phyloP scores from a whole-genome alignment of 2,329 filamentous ascomycete genomes.

The Aspergillus ruber region DNA sequence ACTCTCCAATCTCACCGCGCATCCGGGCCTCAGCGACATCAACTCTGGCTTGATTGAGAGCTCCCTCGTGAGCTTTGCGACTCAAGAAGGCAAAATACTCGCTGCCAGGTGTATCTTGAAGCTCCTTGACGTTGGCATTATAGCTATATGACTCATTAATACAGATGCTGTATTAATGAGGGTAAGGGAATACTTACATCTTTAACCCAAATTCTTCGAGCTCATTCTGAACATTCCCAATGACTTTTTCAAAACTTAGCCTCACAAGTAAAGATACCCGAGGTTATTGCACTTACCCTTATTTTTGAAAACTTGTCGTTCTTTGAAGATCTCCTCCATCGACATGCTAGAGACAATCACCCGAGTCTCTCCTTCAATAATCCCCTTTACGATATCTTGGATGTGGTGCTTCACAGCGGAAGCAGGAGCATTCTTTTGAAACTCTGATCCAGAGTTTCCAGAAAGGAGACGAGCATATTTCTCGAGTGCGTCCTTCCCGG shows the following conservation, averaged over 20 bases:
- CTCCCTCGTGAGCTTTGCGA: slow-evolving; percentile 78
- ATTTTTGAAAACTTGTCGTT: slow-evolving; percentile 69
- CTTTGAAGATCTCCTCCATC: slow-evolving; percentile 85
- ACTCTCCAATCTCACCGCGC: slow-evolving; percentile 59
- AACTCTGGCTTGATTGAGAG: slow-evolving; percentile 68
- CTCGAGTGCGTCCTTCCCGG: slow-evolving; percentile 62
- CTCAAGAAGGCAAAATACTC: slow-evolving; percentile 78
- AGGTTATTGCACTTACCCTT: slow-evolving; percentile 38
- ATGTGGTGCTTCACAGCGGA: slow-evolving; percentile 57
- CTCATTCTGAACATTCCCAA: slow-evolving; percentile 70
- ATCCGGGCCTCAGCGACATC: slow-evolving; percentile 55
- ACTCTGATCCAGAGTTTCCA: slow-evolving; percentile 43
- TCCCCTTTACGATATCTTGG: slow-evolving; percentile 79
- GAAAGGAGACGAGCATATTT: slow-evolving; percentile 80
- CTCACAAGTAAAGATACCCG: background rate
- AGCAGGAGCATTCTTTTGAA: slow-evolving; percentile 28
- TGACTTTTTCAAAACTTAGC: slow-evolving; percentile 42
- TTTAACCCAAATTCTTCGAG: slow-evolving; percentile 73
- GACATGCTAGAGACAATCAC: slow-evolving; percentile 81
- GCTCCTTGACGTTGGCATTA: slow-evolving; percentile 76
- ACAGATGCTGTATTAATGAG: background rate
- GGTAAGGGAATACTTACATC: slow-evolving; percentile 43
- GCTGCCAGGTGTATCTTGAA: slow-evolving; percentile 74
- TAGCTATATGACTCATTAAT: slow-evolving; percentile 36
- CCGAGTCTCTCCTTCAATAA: slow-evolving; percentile 82